Conservation (phyloP, 345 rosid species). For the Garcia nutans region DNA sequence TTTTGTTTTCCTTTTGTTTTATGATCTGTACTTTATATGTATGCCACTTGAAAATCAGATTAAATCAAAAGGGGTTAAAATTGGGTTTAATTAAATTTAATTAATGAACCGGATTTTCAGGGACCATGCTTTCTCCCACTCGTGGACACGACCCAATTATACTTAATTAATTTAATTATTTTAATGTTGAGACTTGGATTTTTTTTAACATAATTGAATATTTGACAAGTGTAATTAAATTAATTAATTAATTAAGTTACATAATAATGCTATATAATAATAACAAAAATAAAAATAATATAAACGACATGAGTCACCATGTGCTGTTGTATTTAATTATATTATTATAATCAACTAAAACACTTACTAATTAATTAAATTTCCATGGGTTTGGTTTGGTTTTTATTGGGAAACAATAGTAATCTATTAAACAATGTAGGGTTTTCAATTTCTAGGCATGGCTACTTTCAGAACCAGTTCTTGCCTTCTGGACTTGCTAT, state of each 20-base stretch:
- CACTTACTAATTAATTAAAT: not conserved
- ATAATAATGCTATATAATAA: too few species aligned
- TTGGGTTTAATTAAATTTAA: not conserved
- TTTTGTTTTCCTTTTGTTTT: not conserved
- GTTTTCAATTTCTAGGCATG: conserved; percentile 17
- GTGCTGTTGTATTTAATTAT: not conserved
- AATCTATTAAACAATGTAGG: not conserved
- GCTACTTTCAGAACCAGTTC: not conserved
- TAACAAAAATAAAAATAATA: too few species aligned
- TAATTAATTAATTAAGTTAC: too few species aligned
- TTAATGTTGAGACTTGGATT: conserved; percentile 15
- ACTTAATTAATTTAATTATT: conserved; percentile 4
- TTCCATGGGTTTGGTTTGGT: conserved; percentile 1
- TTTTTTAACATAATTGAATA: not conserved
- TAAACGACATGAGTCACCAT: conserved; percentile 37
- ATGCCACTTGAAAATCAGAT: conserved; percentile 27
- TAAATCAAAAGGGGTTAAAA: not conserved
- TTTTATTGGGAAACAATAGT: not conserved
- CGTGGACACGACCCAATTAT: conserved; percentile 47
- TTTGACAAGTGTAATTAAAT: conserved; percentile 17
- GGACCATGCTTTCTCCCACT: conserved; percentile 46
- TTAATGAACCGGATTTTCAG: conserved; percentile 41
- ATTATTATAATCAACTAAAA: not conserved
- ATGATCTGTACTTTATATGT: too few species aligned
- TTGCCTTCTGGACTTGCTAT: conserved; percentile 7